Percentiles rank a stretch among this genome's conserved stretches.
Conservation (phyloP, 257 asterid species). For the Paraleonurus japonicus region DNA sequence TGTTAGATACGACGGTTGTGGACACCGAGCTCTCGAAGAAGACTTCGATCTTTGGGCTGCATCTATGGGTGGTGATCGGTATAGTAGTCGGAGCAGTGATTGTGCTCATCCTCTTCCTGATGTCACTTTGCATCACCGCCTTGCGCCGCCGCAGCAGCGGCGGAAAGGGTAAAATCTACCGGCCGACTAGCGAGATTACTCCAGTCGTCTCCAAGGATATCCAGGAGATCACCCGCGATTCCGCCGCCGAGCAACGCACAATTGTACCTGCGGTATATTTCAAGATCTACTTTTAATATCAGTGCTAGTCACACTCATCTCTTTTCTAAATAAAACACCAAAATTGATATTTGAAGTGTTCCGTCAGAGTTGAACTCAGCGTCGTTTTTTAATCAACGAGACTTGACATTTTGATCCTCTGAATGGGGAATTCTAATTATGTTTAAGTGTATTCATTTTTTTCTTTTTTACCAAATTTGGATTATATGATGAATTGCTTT, state of each 20-base stretch:
- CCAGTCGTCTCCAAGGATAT: constrained; percentile 81
- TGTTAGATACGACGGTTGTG: constrained; percentile 58
- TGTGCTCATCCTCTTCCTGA: constrained; percentile 67
- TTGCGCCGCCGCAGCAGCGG: constrained; percentile 57
- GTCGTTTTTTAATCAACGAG: not conserved
- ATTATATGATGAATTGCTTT: not conserved
- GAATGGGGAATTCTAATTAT: not conserved
- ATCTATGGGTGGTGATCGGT: constrained; percentile 85
- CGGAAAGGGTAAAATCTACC: constrained; percentile 30
- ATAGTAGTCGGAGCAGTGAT: constrained; percentile 77
- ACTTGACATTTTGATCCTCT: not conserved
- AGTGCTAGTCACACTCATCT: not conserved
- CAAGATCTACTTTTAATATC: constrained; percentile 20
- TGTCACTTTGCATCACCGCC: constrained; percentile 80
- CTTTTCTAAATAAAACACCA: not conserved
- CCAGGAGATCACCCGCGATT: constrained; percentile 57
- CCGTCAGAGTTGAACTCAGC: not conserved
- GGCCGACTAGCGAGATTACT: constrained; percentile 40
- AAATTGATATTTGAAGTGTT: not conserved
- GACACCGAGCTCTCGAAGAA: constrained; percentile 66
- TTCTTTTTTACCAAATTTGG: not conserved
- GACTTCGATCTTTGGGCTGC: constrained; percentile 80
- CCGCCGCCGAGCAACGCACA: constrained; percentile 71
- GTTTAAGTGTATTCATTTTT: not conserved
- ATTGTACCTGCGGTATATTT: constrained; percentile 46